Evolutionary conservation across 2,329 filamentous ascomycete species (phyloP).

Genomic region (Diplocarpon rosae): DNA sequence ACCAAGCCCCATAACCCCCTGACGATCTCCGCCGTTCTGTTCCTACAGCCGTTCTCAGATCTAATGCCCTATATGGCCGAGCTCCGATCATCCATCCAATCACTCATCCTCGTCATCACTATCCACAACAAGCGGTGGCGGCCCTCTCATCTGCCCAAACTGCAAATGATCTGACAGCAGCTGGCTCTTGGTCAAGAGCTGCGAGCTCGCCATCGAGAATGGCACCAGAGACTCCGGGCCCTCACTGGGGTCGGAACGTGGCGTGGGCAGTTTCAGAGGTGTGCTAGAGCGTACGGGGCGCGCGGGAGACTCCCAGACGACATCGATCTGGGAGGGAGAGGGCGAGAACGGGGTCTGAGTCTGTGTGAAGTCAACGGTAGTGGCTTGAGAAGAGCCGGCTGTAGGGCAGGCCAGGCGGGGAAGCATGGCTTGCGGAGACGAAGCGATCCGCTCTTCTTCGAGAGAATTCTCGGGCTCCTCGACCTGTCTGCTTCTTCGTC

Average conservation of each 20-base stretch:
- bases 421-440: not conserved
- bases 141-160: slow-evolving; percentile 30
- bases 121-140: slow-evolving; percentile 33
- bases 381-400: slow-evolving; percentile 22
- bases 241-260: not conserved
- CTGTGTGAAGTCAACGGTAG: slow-evolving; percentile 24
- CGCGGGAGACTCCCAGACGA: slow-evolving; percentile 22
- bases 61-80: too few relatives aligned
- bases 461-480: not conserved
- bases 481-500: not conserved
- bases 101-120: slow-evolving; percentile 31
- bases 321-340: slow-evolving; percentile 5
- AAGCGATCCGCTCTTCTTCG: not conserved
- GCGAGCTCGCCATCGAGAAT: slow-evolving; percentile 19
- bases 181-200: slow-evolving; percentile 41
- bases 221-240: slow-evolving; percentile 13
- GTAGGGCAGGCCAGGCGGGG: not conserved
- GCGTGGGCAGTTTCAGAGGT: slow-evolving; percentile 11
- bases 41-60: too few relatives aligned
- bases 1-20: too few relatives aligned
- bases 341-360: slow-evolving; percentile 9
- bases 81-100: too few relatives aligned
- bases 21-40: too few relatives aligned
- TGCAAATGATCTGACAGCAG: slow-evolving; percentile 39
- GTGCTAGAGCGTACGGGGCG: slow-evolving; percentile 17